A percentile compares a stretch with the other conserved stretches of the same genome.
Conservation (phyloP, 1,284 basidiomycete species). For the Naganishia cerealis region DNA sequence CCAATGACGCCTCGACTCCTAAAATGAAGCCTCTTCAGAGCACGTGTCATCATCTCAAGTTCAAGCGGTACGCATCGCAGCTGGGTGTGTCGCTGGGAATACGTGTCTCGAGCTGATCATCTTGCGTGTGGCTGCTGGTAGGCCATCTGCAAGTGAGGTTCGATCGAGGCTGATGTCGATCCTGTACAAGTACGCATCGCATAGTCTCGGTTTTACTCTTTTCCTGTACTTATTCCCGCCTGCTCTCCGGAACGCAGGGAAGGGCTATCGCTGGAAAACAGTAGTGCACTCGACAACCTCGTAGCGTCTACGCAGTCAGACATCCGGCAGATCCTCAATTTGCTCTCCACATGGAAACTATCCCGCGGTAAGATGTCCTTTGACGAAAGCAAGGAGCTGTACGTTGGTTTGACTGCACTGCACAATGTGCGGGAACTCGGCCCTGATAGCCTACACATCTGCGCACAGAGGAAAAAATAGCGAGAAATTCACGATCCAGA, state of each 20-base stretch:
- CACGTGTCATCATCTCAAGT: conserved; percentile 75
- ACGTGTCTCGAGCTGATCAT: conserved; percentile 26
- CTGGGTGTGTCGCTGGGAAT: not conserved
- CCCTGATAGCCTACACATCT: not conserved
- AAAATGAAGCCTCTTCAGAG: conserved; percentile 85
- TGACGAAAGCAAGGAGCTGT: conserved; percentile 87
- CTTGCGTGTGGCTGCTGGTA: conserved; percentile 47
- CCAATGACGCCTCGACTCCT: conserved; percentile 80
- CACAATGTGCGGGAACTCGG: not conserved
- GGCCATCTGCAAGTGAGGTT: conserved; percentile 71
- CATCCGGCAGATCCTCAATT: conserved; percentile 93
- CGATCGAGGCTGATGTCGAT: conserved; percentile 86
- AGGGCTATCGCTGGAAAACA: conserved; percentile 83
- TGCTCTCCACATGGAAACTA: conserved; percentile 94
- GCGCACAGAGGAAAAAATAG: conserved; percentile 73
- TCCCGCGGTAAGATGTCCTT: conserved; percentile 77
- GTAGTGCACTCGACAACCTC: conserved; percentile 85
- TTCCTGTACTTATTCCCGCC: not conserved
- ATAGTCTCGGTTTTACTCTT: not conserved
- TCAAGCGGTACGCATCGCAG: conserved; percentile 63
- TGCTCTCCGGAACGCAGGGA: conserved; percentile 61
- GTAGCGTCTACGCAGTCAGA: conserved; percentile 86
- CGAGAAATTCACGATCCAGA: conserved; percentile 87
- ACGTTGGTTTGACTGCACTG: conserved; percentile 14
- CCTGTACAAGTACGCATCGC: conserved; percentile 68